Percentiles rank a stretch among this genome's conserved stretches.
Evolutionary conservation across 805 yeast genomes (phyloP).

Genomic region (Wickerhamomyces kurtzmanii): DNA sequence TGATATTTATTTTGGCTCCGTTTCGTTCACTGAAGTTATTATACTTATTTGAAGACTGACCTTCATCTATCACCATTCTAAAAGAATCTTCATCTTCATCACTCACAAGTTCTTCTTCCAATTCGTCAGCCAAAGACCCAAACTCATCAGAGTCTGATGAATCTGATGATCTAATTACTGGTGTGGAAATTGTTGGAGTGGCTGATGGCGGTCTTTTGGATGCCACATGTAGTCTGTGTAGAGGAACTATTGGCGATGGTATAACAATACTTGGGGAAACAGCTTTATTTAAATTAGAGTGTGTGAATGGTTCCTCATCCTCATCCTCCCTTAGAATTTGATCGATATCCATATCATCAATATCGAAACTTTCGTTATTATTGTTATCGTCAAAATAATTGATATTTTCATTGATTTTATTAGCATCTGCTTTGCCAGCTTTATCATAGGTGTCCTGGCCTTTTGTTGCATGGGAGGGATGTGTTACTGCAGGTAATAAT

Average conservation of each 20-base stretch:
- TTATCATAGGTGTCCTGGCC: too few relatives aligned
- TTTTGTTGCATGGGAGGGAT: too few relatives aligned
- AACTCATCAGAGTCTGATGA: constrained; percentile 10
- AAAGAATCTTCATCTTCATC: constrained; percentile 2
- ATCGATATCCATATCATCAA: too few relatives aligned
- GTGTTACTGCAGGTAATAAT: too few relatives aligned
- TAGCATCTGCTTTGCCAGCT: too few relatives aligned
- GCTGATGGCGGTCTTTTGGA: constrained; percentile 11
- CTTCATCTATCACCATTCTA: constrained; percentile 6
- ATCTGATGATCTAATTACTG: constrained; percentile 3
- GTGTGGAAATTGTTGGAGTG: constrained; percentile 5
- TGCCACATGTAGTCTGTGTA: too few relatives aligned
- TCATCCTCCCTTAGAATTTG: too few relatives aligned
- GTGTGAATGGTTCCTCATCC: too few relatives aligned
- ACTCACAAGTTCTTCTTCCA: constrained; percentile 12
- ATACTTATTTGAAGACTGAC: not conserved
- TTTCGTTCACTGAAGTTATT: not conserved
- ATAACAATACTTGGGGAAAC: constrained; percentile 1
- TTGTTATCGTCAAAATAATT: too few relatives aligned
- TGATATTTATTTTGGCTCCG: constrained; percentile 1
- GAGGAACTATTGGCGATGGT: constrained; percentile 2
- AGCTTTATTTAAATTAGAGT: constrained; percentile 1
- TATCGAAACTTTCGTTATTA: too few relatives aligned
- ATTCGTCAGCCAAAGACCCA: constrained; percentile 13
- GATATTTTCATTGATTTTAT: too few relatives aligned